Evolutionary conservation across 2,329 filamentous ascomycete species (phyloP), one percentile per base, ranked within the genome.

Genomic region (Ceratocystis lukuohia): DNA sequence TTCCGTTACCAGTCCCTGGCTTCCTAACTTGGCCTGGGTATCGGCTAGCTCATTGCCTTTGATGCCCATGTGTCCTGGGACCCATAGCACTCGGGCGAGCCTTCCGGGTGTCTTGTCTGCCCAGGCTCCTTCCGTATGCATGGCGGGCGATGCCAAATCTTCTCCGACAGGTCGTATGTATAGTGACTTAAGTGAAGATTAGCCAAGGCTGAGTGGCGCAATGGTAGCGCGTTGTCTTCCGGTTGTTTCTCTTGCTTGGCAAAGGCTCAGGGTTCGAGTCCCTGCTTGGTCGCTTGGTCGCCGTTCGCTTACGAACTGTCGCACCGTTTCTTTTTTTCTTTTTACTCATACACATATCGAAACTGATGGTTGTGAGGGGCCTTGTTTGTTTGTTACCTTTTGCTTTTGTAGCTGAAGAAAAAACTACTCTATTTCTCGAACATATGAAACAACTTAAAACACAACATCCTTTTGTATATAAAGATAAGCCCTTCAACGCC

Each of bases 211-310:
- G 66, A 67, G 66, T 67, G 66, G 66, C 66, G 66, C 66, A 65
- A 65, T 67, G 66, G 66, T 67, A 67, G 66, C 66, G 66, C 66
- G 66, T 67, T 67, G 66, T 67, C 66, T 67, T 67, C 66, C 66
- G 66, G 66, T 67, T 67, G 62, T 46, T 67, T 67, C 66, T 61
- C 66, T 46, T 57, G 66, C 62, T 67, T 67, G 66, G 66, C 66
- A 67, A 67, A 67, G 66, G 66, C 62, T 67, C 66, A 67, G 66
- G 66, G 66, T 67, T 67, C 66, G 66, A 67, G 66, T 67, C 66
- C 62, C 66, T 67, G 66, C 66, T 67, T 67, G 66, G 66, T 67
- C 66, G 62, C 12, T 25, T 37, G 28, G 8, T 62, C 2, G 2
- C 8, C 59, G 53, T 66, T 62, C 61, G 15, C 30, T 5, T 5